Percentiles rank a stretch among this genome's conserved stretches.
Conservation (phyloP, 1,139 yeast species). For the Yamadazyma diddensiae region DNA sequence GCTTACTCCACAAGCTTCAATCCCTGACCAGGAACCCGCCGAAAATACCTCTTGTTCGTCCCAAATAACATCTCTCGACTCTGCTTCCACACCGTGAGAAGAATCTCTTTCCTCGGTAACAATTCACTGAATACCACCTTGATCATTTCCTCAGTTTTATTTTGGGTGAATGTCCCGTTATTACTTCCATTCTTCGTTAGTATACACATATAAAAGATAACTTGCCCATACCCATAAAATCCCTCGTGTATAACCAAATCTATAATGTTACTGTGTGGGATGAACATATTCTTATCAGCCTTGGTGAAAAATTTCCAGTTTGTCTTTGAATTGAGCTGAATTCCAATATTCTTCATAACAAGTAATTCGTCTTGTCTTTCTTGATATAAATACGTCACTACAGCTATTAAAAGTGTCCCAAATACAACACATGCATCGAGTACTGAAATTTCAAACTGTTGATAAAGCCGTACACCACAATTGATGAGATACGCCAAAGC, state of each 20-base stretch:
- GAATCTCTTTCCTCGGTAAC: slow-evolving; percentile 42
- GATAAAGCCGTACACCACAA: no score
- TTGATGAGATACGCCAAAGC: slow-evolving; percentile 4
- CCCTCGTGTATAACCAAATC: slow-evolving; percentile 71
- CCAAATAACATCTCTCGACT: slow-evolving; percentile 41
- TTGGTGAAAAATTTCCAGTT: slow-evolving; percentile 29
- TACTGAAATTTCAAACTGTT: no score
- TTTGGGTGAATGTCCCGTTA: no score
- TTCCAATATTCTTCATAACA: slow-evolving; percentile 37
- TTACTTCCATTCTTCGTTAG: slow-evolving; percentile 39
- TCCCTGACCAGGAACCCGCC: slow-evolving; percentile 47
- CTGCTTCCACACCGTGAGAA: slow-evolving; percentile 38
- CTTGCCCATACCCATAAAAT: slow-evolving; percentile 58
- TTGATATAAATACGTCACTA: slow-evolving; percentile 19
- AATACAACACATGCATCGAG: no score
- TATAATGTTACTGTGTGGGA: slow-evolving; percentile 51
- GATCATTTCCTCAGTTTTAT: slow-evolving; percentile 36
- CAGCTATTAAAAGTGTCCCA: no score
- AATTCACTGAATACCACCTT: slow-evolving; percentile 50
- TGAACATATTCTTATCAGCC: slow-evolving; percentile 30
- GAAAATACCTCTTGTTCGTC: slow-evolving; percentile 32
- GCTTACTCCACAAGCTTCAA: slow-evolving; percentile 10
- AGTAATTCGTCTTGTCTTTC: slow-evolving; percentile 31
- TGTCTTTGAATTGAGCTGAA: slow-evolving; percentile 28
- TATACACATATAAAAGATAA: slow-evolving; percentile 57